Base-by-base conservation (phyloP, 306 rosid species). In the Argentina anserina region DNA sequence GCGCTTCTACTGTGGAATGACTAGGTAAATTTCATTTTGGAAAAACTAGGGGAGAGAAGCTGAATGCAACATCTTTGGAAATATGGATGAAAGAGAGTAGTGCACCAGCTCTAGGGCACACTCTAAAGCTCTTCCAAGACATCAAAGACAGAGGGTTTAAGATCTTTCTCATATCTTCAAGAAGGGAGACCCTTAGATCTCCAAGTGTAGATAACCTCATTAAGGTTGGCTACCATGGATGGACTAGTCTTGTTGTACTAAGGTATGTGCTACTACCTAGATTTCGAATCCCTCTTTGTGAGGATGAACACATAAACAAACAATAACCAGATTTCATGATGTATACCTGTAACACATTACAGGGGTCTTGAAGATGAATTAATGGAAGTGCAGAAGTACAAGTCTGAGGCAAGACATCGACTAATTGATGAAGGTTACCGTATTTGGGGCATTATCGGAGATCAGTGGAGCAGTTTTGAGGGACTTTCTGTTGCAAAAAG, bases 381-480 rank as follows among this genome's bases (percentile, higher is more conserved):
- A 23, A n/a, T 64, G 73, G 92, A 80, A 76, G 87, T 84, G 49
- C 67, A 75, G 42, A 77, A 69, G 12, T 84, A 85, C 80, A 83
- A 87, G 66, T 72, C 84, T 0, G 63, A 63, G 56, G 81, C 59
- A 36, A 85, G 96, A 73, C 82, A 82, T 20, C 65, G 56, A 47
- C 75, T 87, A 69, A 69, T 82, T 7, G 75, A 81, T 46, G 86
- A 84, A 67, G 89, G 96, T n/a, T 79, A 87, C 37, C 87, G 80
- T 65, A 82, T 86, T n/a, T 84, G 87, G 90, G 90, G 92, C 37
- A 85, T 87, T 23, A 50, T 82, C 4, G 92, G 89, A 69, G 96
- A 85, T 59, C 92, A 84, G 52, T 87, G 90, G 89, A 90, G 90
- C 82, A 87, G 87, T 21, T 82, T 90, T 76, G 85, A 86, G 28